Evolutionary conservation across 441 rosid species (phyloP), one percentile per base, ranked within the genome.

Genomic region (Pelargonium citronellum): DNA sequence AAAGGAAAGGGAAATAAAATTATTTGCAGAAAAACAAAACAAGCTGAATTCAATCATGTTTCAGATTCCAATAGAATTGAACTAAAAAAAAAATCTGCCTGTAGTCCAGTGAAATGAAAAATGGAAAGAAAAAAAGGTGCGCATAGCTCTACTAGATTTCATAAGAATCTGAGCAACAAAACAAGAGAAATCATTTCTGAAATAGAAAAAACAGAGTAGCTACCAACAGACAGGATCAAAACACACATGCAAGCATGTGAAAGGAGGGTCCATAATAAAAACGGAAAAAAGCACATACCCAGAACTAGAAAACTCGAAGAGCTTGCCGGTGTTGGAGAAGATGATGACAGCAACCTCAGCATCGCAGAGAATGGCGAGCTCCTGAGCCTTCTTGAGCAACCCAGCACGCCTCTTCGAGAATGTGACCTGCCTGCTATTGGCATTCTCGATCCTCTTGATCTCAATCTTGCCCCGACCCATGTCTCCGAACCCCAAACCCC

Each of bases 381-480:
- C 98, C 57, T 76, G 88, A 71, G 98, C 95, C 73, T 94, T 91
- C 78, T 94, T 94, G 4, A 94, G 91, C 87, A 94, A 80, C 58
- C 98, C 98, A 68, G 85, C 75, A 77, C 97, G 89, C 73, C 98
- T 86, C 81, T 94, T 94, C 12, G 96, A 94, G 89, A 94, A 94
- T 57, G 99, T 94, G 34, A 94, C 97, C 83, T 94, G 97, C 69
- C 99, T 91, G 81, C 91, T 94, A 72, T 90, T 94, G 43, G 94
- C 87, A 82, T 91, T 91, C 77, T 91, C 97, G 67, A 94, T 94
- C 85, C 83, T 94, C 85, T 87, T 94, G 34, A 94, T 94, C 87
- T 94, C 97, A 75, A 90, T 91, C 83, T 91, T 91, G 15, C 96
- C 98, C 73, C 97, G 87, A 73, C 98, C 97, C 98, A 94, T 91